Percentiles rank a stretch among this genome's conserved stretches.
Evolutionary conservation across 2,329 filamentous ascomycete species (phyloP).

Genomic region (Epichloe coenophiala): DNA sequence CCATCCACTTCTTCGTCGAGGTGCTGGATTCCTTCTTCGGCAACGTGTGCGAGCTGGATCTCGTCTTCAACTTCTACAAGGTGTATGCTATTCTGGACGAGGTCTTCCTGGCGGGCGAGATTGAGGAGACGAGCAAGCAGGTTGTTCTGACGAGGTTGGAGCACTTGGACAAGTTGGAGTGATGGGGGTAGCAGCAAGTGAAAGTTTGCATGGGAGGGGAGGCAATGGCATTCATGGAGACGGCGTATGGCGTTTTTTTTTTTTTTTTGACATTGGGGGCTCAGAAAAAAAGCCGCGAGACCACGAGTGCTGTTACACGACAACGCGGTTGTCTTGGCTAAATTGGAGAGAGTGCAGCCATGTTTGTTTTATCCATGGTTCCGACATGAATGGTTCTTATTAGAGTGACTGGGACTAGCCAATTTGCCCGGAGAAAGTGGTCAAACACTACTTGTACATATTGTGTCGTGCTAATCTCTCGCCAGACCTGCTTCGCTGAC

Average conservation of each 20-base stretch:
- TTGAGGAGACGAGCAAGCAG: slow-evolving; percentile 97
- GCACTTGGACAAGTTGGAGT: slow-evolving; percentile 93
- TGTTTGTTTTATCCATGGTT: neutral
- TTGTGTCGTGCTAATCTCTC: neutral
- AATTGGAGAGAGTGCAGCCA: neutral
- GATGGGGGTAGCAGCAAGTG: slow-evolving; percentile 6
- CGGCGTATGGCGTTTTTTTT: neutral
- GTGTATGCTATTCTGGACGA: slow-evolving; percentile 98
- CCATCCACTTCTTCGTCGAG: slow-evolving; percentile 98
- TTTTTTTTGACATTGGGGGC: neutral
- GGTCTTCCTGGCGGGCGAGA: slow-evolving; percentile 93
- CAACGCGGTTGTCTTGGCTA: neutral
- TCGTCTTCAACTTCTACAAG: slow-evolving; percentile 72
- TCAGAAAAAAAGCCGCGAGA: neutral
- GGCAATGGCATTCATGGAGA: neutral
- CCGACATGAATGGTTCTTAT: neutral
- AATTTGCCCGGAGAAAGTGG: neutral
- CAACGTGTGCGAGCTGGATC: slow-evolving; percentile 94
- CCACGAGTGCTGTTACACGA: neutral
- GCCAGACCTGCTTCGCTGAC: neutral
- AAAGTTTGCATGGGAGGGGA: neutral
- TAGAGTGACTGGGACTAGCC: neutral
- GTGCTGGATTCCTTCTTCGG: slow-evolving; percentile 97
- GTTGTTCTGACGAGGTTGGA: slow-evolving; percentile 89
- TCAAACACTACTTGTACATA: neutral